phyloP scores from a whole-genome alignment of 345 rosid genomes.

The Pugionium cornutum region DNA sequence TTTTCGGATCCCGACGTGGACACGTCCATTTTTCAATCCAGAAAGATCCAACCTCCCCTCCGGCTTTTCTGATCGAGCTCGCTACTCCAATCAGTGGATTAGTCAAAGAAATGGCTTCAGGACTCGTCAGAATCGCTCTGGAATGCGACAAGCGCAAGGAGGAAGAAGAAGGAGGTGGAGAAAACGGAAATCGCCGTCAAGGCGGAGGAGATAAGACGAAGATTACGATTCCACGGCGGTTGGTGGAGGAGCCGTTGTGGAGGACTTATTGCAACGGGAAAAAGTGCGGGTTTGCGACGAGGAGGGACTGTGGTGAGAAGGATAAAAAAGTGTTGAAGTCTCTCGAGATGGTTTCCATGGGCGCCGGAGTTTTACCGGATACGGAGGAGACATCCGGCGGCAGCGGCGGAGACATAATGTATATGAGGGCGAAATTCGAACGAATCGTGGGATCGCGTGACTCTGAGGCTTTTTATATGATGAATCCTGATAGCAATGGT shows the following conservation, averaged over 20 bases:
- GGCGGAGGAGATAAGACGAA: slow-evolving; percentile 39
- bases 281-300: slow-evolving; percentile 77
- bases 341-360: slow-evolving; percentile 94
- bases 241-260: slow-evolving; percentile 88
- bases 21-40: slow-evolving; percentile 95
- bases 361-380: slow-evolving; percentile 93
- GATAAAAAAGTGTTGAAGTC: slow-evolving; percentile 81
- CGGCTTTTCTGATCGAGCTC: slow-evolving; percentile 82
- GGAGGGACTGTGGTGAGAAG: slow-evolving; percentile 71
- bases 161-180: slow-evolving; percentile 28
- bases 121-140: slow-evolving; percentile 86
- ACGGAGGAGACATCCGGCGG: slow-evolving; percentile 22
- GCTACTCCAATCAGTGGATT: slow-evolving; percentile 89
- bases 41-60: slow-evolving; percentile 72
- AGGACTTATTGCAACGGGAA: slow-evolving; percentile 96
- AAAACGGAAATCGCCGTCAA: slow-evolving; percentile 6
- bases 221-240: slow-evolving; percentile 41
- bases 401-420: slow-evolving; percentile 56
- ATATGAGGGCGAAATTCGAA: slow-evolving; percentile 95
- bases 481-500: slow-evolving; percentile 98
- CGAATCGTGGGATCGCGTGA: slow-evolving; percentile 95
- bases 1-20: slow-evolving; percentile 82
- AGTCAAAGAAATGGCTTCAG: slow-evolving; percentile 96
- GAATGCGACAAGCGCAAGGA: slow-evolving; percentile 75
- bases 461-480: slow-evolving; percentile 98